phyloP scores from a whole-genome alignment of 1,139 yeast species.

The Yamadazyma diospyri region DNA sequence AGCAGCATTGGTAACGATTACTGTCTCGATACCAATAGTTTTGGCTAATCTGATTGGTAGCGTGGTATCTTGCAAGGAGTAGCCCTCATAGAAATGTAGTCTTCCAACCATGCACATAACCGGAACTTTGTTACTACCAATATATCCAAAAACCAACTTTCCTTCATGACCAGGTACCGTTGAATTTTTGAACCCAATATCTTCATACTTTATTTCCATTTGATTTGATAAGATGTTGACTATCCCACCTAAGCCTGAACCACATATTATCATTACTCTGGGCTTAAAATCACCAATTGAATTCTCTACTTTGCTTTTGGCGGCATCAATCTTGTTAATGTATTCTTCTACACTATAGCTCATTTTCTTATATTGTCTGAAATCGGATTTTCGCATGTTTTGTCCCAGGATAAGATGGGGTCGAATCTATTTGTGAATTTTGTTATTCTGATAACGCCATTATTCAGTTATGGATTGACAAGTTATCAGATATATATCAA shows the following conservation, averaged over 20 bases:
- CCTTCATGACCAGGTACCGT: conserved; percentile 94
- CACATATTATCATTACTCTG: conserved; percentile 78
- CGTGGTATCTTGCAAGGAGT: conserved; percentile 72
- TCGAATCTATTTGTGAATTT: conserved; percentile 8
- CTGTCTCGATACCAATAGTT: conserved; percentile 52
- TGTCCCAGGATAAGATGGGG: conserved; percentile 1
- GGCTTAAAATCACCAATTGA: conserved; percentile 29
- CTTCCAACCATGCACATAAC: conserved; percentile 94
- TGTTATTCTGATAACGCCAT: conserved; percentile 47
- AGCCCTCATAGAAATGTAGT: conserved; percentile 90
- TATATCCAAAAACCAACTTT: conserved; percentile 69
- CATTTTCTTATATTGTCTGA: conserved; percentile 8
- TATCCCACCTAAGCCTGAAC: conserved; percentile 91
- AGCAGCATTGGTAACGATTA: conserved; percentile 91
- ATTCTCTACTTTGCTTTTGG: conserved; percentile 17
- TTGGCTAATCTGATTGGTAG: conserved; percentile 81
- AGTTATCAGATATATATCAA: conserved; percentile 62
- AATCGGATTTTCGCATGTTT: too few species aligned
- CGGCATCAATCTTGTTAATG: conserved; percentile 18
- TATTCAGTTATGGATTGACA: conserved; percentile 84
- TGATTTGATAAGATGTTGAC: conserved; percentile 48
- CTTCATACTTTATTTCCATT: conserved; percentile 55
- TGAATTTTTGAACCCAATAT: conserved; percentile 71
- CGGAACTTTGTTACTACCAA: conserved; percentile 67
- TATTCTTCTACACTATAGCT: conserved; percentile 9